Percentiles rank a stretch among this genome's conserved stretches.
phyloP scores from a whole-genome alignment of 768 basidiomycete genomes.

The Phylloporus rhodoxanthus region DNA sequence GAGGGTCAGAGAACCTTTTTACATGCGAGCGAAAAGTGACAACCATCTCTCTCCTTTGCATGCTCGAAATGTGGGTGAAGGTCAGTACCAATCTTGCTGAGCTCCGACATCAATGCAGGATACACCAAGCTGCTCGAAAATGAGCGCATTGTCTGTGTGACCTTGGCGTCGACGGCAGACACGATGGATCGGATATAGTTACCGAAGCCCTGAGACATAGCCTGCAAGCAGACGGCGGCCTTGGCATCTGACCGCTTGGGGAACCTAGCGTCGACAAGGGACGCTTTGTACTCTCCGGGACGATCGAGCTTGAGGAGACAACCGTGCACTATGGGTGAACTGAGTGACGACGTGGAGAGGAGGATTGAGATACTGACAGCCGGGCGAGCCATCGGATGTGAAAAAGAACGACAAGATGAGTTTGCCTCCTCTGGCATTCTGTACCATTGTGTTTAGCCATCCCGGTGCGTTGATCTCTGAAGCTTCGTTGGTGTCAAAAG shows the following conservation, averaged over 20 bases:
- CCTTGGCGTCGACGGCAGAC: slow-evolving; percentile 38
- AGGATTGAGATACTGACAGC: slow-evolving; percentile 36
- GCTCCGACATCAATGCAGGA: slow-evolving; percentile 42
- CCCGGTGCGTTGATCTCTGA: slow-evolving; percentile 49
- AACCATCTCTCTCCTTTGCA: slow-evolving; percentile 48
- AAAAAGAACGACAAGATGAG: slow-evolving; percentile 41
- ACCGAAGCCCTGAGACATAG: slow-evolving; percentile 58
- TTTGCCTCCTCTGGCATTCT: slow-evolving; percentile 47
- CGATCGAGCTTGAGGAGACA: slow-evolving; percentile 56
- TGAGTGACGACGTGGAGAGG: slow-evolving; percentile 3
- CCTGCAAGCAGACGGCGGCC: slow-evolving; percentile 58
- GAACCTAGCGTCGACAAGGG: slow-evolving; percentile 59
- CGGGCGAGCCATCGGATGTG: slow-evolving; percentile 36
- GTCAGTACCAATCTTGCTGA: slow-evolving; percentile 36
- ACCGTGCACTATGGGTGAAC: slow-evolving; percentile 44
- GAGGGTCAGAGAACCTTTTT: background rate
- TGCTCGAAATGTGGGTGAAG: slow-evolving; percentile 39
- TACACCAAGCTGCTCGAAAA: slow-evolving; percentile 42
- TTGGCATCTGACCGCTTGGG: slow-evolving; percentile 61
- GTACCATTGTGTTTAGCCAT: slow-evolving; percentile 48
- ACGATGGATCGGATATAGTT: slow-evolving; percentile 46
- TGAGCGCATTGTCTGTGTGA: slow-evolving; percentile 42
- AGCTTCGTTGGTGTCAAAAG: slow-evolving; percentile 41
- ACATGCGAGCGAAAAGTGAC: slow-evolving; percentile 3
- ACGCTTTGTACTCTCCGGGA: slow-evolving; percentile 48